Base-by-base conservation (phyloP, 176 grass and related monocot species). In the Avena eriantha region DNA sequence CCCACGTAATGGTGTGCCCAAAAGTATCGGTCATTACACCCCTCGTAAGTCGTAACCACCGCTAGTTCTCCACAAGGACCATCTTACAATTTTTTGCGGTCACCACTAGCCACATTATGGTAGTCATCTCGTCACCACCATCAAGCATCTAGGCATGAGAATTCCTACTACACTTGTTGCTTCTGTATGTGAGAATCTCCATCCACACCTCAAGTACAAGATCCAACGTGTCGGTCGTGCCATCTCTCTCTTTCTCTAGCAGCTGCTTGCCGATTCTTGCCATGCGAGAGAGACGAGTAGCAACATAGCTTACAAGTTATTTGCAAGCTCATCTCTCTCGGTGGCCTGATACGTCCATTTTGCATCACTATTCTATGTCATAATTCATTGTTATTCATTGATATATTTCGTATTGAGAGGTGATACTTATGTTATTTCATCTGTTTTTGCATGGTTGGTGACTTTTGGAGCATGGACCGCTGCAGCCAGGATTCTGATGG, bases 151-250 rank as follows among this genome's bases (percentile, higher is more conserved):
- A 45, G 45, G 71, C 71, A 74, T 74, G 71, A 2, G 45, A 74
- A 23, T 74, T 47, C 43, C 71, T 74, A 45, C 71, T 74, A 2
- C 45, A 74, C 71, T 74, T 74, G 71, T 49, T 74, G 71, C 71
- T 7, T 0, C 43, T 45, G 3, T 74, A 74, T 5, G 49, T 22
- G 13, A 74, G 43, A 74, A 74, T 74, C 43, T 74, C 71, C 71
- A 74, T 74, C 71, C 71, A 74, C n/a, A 74, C n/a, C 0, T 74
- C 43, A 74, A 17, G 71, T 19, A 74, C 71, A 24, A 74, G 71
- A 0, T 9, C 0, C 43, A 74, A 26, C 5, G 45, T 7, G 45
- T 49, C 3, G 6, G 0, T 15, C 0, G 2, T 17, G n/a, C 22
- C 71, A 26, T 24, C 6, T 24, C 23, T 49, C 71, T 74, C 71